Evolutionary conservation across 2,329 filamentous ascomycete genomes (phyloP).

Genomic region (Penicillium oxalicum): DNA sequence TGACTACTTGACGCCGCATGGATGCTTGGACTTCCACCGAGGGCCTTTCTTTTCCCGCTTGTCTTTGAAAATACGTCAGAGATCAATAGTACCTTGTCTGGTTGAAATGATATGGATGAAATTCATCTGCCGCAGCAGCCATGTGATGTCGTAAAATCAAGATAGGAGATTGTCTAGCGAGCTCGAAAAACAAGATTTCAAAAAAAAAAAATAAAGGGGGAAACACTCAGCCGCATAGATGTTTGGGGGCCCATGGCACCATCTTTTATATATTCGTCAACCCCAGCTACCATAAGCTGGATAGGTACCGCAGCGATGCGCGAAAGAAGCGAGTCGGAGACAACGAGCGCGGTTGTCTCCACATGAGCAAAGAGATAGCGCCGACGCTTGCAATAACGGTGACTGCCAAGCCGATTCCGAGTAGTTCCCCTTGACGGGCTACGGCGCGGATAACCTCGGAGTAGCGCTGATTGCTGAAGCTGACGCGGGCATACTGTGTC

Average conservation of each 20-base stretch:
- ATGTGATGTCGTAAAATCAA: slow-evolving; percentile 1
- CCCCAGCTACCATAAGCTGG: slow-evolving; percentile 11
- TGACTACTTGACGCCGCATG: too few species aligned
- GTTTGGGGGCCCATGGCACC: too few species aligned
- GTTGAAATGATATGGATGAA: too few species aligned
- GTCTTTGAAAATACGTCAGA: too few species aligned
- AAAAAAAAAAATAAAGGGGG: background rate
- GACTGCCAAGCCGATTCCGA: slow-evolving; percentile 40
- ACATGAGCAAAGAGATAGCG: slow-evolving; percentile 25
- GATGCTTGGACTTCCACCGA: too few species aligned
- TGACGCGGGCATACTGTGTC: slow-evolving; percentile 87
- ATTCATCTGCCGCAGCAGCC: too few species aligned
- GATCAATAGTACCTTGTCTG: too few species aligned
- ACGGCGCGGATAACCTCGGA: slow-evolving; percentile 70
- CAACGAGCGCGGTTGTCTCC: slow-evolving; percentile 24
- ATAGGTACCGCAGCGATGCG: slow-evolving; percentile 10
- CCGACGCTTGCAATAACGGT: slow-evolving; percentile 26
- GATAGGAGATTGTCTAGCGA: background rate
- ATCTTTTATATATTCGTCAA: too few species aligned
- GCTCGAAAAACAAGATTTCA: background rate
- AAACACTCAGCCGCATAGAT: too few species aligned
- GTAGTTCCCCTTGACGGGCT: slow-evolving; percentile 59
- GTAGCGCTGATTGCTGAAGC: slow-evolving; percentile 89
- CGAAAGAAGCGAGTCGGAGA: slow-evolving; percentile 16
- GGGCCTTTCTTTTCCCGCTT: too few species aligned